phyloP scores from a whole-genome alignment of 192 early-diverging fungal species.

The Entomortierella chlamydospora region DNA sequence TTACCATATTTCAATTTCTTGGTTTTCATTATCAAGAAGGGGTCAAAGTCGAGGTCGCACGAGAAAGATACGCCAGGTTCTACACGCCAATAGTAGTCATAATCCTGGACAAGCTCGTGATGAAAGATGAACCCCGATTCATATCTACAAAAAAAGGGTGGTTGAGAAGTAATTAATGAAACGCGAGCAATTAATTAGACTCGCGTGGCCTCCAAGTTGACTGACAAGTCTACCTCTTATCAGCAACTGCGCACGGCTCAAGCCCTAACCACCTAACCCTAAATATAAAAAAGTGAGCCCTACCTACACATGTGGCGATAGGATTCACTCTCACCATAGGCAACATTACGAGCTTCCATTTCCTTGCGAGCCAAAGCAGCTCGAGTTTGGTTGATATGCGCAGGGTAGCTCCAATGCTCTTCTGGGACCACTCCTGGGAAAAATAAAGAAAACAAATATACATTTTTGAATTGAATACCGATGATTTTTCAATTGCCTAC shows the following conservation, averaged over 20 bases:
- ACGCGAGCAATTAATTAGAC: no score
- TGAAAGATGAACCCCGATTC: slow-evolving; percentile 84
- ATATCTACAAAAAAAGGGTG: no score
- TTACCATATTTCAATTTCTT: slow-evolving; percentile 80
- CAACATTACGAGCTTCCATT: slow-evolving; percentile 71
- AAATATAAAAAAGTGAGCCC: neutral
- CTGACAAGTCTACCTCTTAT: no score
- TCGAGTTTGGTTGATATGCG: slow-evolving; percentile 73
- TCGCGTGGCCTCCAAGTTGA: no score
- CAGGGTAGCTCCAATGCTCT: slow-evolving; percentile 83
- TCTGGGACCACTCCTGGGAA: slow-evolving; percentile 69
- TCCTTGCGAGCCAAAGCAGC: slow-evolving; percentile 65
- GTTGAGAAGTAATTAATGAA: no score
- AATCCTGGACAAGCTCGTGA: slow-evolving; percentile 74
- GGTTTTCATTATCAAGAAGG: slow-evolving; percentile 80
- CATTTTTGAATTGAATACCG: no score
- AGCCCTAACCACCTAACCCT: no score
- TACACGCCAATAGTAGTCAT: slow-evolving; percentile 88
- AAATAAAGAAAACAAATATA: neutral
- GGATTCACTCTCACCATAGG: slow-evolving; percentile 79
- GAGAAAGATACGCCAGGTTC: slow-evolving; percentile 84
- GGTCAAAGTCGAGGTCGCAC: slow-evolving; percentile 87
- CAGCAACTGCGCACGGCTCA: no score
- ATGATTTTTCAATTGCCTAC: no score
- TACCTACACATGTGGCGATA: slow-evolving; percentile 94